These are phyloP conservation scores for Tetrapisispora taiwanensis DNA, from an alignment of 805 yeast genomes.

Conservation along the genomic window DNA sequence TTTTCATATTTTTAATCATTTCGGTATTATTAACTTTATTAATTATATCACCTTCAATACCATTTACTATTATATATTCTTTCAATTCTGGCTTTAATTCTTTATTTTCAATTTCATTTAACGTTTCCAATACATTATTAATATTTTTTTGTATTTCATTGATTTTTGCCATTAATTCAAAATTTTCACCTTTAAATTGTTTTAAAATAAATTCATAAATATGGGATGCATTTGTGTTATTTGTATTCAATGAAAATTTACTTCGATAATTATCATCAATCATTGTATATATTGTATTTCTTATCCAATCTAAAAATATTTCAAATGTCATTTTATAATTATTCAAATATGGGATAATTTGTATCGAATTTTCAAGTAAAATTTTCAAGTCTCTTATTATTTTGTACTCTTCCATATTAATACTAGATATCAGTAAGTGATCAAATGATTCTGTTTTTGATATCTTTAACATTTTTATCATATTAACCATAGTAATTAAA, in stretches of 20 bases:
- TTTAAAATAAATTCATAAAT: background rate
- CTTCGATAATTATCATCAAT: constrained; percentile 1
- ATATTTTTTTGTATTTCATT: background rate
- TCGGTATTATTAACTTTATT: too few relatives aligned
- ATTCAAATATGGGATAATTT: background rate
- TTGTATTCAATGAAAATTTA: background rate
- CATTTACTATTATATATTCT: background rate
- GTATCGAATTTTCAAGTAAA: background rate
- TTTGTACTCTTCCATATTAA: background rate
- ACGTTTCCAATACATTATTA: background rate
- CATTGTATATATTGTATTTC: constrained; percentile 4
- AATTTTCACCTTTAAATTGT: background rate
- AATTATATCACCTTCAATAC: too few relatives aligned
- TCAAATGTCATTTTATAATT: constrained; percentile 4
- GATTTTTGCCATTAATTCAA: background rate
- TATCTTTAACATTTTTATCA: too few relatives aligned
- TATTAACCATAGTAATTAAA: constrained; percentile 28
- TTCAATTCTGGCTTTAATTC: background rate
- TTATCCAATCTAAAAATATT: constrained; percentile 7
- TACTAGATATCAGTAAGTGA: too few relatives aligned
- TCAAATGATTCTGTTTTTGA: too few relatives aligned
- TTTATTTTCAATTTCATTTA: background rate
- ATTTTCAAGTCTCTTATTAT: background rate
- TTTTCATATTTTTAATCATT: too few relatives aligned
- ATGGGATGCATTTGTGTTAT: background rate